Conservation (phyloP, 2,329 filamentous ascomycete species). For the Juglanconis sp. region DNA sequence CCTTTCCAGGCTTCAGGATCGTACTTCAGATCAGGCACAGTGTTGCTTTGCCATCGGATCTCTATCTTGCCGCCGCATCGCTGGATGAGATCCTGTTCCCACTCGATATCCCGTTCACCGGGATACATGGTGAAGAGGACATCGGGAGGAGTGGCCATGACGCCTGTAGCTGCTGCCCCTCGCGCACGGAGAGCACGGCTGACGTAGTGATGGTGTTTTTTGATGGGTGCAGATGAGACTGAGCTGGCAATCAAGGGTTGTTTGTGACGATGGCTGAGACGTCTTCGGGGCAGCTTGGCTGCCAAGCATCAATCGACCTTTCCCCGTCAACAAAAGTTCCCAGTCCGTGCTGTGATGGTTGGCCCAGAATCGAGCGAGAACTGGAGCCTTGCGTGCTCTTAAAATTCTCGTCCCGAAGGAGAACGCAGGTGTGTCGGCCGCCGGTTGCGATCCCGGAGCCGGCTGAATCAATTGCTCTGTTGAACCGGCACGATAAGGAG, state of each 20-base stretch:
- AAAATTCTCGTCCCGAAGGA: neutral
- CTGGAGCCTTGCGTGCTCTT: neutral
- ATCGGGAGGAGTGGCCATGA: neutral
- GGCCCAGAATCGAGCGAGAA: neutral
- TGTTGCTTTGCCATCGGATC: slow-evolving; percentile 29
- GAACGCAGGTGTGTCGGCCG: neutral
- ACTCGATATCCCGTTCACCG: slow-evolving; percentile 3
- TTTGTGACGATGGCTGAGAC: too few relatives aligned
- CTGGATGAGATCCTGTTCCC: slow-evolving; percentile 6
- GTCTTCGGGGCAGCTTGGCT: too few relatives aligned
- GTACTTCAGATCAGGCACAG: slow-evolving; percentile 24
- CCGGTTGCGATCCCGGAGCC: neutral
- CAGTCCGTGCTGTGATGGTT: too few relatives aligned
- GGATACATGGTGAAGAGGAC: slow-evolving; percentile 7
- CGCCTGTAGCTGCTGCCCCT: too few relatives aligned
- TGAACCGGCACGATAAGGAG: neutral
- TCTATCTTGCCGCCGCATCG: slow-evolving; percentile 21
- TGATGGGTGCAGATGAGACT: too few relatives aligned
- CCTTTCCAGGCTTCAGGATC: slow-evolving; percentile 29
- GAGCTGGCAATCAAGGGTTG: too few relatives aligned
- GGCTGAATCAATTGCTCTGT: neutral
- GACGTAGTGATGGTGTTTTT: too few relatives aligned
- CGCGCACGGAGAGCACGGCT: too few relatives aligned
- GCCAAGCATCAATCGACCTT: too few relatives aligned
- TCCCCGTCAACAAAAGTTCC: too few relatives aligned